Base-by-base conservation (phyloP, 140 eudicot species). In the Ambrosia hybrid region DNA sequence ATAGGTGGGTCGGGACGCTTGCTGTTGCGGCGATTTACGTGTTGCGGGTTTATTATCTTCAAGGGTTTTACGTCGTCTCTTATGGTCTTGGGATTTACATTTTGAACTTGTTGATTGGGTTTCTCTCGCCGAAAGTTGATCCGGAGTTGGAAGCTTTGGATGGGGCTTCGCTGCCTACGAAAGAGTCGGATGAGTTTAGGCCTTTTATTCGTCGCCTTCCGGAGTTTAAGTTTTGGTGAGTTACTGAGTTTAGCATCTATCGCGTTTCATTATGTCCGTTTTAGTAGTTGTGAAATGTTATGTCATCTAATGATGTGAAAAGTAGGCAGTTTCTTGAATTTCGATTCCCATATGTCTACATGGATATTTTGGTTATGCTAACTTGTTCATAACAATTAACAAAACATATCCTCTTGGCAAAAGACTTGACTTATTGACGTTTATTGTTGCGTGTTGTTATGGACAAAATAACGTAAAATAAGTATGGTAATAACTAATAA, bases 191-290 rank as follows among this genome's bases (percentile, higher is more conserved):
- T 52, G 90, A 85, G 52, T 85, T 85, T 67, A 85, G 78, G 81
- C 90, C 90, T 59, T 85, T 85, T 76, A 82, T 81, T 14, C 89
- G 89, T 45, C 86, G 86, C 1, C 82, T 85, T 13, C 87, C 90
- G 2, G 90, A 85, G 78, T 85, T 85, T 59, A 85, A 85, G 77
- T 82, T 85, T 77, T 85, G 90, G 90, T 81, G 71, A 81, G 73
- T 66, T 41, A 87, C 87, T 81, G 71, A 81, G 73, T 66, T 41
- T 43, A 16, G 8, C 49, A 6, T 41, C 51, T 39, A 39, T 65
- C 67, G 9, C 10, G 2, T 39, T 43, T 41, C 14, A 17, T 43
- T 30, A 30, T 30, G 34, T 30, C 34, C 34, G 0, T 30, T 30
- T 30, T 30, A 30, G 34, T 30, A 30, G 34, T 30, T 30, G 34